phyloP scores from a whole-genome alignment of 2,329 filamentous ascomycete genomes.

The Geosmithia morbida region DNA sequence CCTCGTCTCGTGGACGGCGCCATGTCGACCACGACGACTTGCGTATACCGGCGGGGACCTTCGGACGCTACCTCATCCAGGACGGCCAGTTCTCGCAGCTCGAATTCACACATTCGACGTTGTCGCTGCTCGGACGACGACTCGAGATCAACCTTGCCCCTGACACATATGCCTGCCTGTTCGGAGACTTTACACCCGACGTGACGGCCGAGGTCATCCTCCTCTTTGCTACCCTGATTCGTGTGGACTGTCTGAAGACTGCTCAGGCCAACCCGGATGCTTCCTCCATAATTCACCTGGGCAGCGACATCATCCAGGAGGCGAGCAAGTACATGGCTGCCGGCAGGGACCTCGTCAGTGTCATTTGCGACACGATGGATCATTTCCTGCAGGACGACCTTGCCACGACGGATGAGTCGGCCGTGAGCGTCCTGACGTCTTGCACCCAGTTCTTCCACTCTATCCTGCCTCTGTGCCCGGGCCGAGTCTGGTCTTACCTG shows the following conservation, averaged over 20 bases:
- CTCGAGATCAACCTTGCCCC: conserved; percentile 52
- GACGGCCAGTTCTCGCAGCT: conserved; percentile 60
- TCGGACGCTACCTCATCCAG: conserved; percentile 63
- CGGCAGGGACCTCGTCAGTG: conserved; percentile 61
- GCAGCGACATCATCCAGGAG: conserved; percentile 37
- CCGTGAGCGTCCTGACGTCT: conserved; percentile 50
- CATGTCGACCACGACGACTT: conserved; percentile 36
- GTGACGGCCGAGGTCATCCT: conserved; percentile 60
- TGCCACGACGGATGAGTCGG: conserved; percentile 42
- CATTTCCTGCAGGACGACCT: conserved; percentile 44
- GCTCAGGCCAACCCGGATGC: conserved; percentile 7
- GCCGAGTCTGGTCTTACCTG: conserved; percentile 81
- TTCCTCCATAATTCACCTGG: conserved; percentile 16
- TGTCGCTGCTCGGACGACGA: conserved; percentile 66
- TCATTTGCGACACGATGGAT: conserved; percentile 79
- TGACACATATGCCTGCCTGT: conserved; percentile 34
- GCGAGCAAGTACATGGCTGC: conserved; percentile 37
- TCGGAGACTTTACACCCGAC: conserved; percentile 40
- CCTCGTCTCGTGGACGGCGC: conserved; percentile 27
- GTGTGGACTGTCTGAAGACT: conserved; percentile 28
- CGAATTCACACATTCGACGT: conserved; percentile 65
- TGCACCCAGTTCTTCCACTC: conserved; percentile 71
- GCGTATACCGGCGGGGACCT: conserved; percentile 49
- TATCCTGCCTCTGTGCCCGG: conserved; percentile 59
- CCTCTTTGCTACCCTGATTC: conserved; percentile 57